phyloP scores from a whole-genome alignment of 1,139 yeast species.

The Nadsonia commutata region DNA sequence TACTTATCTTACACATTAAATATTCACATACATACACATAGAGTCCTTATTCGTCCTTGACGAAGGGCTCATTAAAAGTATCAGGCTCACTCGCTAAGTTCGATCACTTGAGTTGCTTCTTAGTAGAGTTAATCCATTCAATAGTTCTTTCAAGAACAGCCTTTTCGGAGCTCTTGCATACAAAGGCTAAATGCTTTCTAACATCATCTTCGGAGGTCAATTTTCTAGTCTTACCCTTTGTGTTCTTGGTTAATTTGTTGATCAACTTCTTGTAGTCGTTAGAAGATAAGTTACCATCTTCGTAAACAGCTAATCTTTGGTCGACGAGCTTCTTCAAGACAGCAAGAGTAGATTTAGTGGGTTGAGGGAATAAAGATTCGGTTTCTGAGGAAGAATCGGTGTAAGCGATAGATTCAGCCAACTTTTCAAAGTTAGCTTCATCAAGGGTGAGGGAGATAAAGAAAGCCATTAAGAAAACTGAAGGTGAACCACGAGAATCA shows the following conservation, averaged over 20 bases:
- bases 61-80: too few relatives aligned
- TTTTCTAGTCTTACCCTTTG: not conserved
- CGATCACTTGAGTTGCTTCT: not conserved
- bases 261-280: conserved; percentile 16
- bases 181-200: not conserved
- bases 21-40: too few relatives aligned
- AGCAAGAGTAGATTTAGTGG: conserved; percentile 9
- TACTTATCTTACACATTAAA: too few relatives aligned
- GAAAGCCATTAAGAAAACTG: conserved; percentile 22
- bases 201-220: not conserved
- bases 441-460: not conserved
- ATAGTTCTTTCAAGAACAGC: not conserved
- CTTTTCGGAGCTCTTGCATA: not conserved
- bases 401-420: conserved; percentile 26
- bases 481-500: conserved; percentile 26
- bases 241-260: conserved; percentile 1
- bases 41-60: too few relatives aligned
- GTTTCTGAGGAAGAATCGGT: conserved; percentile 14
- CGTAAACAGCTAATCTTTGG: conserved; percentile 15
- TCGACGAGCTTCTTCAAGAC: conserved; percentile 12
- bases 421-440: conserved; percentile 4
- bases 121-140: not conserved
- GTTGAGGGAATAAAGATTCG: conserved; percentile 10
- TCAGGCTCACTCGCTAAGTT: too few relatives aligned
- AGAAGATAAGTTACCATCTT: conserved; percentile 19